Conservation (phyloP, 352 stramenopile genomes). For the Pythium apleroticum region DNA sequence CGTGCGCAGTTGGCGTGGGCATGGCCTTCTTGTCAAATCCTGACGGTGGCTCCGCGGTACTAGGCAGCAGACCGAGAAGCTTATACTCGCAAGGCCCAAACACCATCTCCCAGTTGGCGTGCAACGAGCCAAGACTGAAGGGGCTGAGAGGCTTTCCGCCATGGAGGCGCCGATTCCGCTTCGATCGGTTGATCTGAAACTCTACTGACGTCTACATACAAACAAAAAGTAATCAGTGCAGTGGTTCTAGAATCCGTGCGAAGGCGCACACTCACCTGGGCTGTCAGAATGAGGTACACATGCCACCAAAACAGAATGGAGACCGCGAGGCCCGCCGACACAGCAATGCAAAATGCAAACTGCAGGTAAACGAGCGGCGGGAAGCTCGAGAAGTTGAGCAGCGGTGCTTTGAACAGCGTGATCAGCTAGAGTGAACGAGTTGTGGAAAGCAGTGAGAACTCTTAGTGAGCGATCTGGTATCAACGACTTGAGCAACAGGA, state of each 20-base stretch:
- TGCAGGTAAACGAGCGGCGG: constrained; percentile 44
- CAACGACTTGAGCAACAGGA: background rate
- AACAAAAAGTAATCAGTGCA: background rate
- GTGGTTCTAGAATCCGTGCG: background rate
- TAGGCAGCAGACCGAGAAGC: constrained; percentile 57
- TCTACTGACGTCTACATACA: constrained; percentile 70
- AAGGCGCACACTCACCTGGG: constrained; percentile 45
- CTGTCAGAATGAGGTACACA: constrained; percentile 66
- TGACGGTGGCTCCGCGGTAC: constrained; percentile 34
- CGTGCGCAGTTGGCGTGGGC: background rate
- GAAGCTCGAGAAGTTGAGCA: constrained; percentile 21
- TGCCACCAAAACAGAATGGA: constrained; percentile 70
- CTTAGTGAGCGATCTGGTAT: background rate
- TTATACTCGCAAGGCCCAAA: constrained; percentile 68
- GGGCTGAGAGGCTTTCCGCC: constrained; percentile 56
- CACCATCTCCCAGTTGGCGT: constrained; percentile 79
- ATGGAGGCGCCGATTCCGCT: constrained; percentile 45
- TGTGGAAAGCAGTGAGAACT: background rate
- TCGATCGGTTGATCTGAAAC: constrained; percentile 75
- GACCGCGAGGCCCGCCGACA: constrained; percentile 58
- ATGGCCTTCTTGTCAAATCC: constrained; percentile 21
- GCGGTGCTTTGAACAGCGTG: constrained; percentile 25
- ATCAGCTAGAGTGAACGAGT: constrained; percentile 28
- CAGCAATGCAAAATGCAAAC: constrained; percentile 69
- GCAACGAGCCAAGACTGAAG: constrained; percentile 58